These are phyloP conservation scores for Penicillium sp. DNA, from an alignment of 2,329 filamentous ascomycete species.

Conservation along the genomic window DNA sequence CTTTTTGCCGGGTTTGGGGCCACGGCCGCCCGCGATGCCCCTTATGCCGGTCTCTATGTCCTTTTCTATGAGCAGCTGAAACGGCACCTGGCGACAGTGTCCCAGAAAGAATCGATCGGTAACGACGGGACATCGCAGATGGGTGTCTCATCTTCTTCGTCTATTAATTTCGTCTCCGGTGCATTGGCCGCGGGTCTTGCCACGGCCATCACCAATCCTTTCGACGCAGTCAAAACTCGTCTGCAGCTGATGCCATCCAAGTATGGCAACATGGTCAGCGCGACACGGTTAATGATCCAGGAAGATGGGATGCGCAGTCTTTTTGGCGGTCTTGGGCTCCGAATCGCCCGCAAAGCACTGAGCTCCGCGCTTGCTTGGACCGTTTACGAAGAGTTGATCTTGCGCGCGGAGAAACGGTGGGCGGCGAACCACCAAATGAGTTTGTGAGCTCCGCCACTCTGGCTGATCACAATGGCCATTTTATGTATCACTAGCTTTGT, in stretches of 20 bases:
- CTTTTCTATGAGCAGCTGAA: slow-evolving; percentile 72
- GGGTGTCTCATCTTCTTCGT: slow-evolving; percentile 34
- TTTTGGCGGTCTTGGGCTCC: slow-evolving; percentile 76
- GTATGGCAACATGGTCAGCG: slow-evolving; percentile 78
- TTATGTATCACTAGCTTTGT: slow-evolving; percentile 17
- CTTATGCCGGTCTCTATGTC: slow-evolving; percentile 91
- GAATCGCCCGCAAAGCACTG: slow-evolving; percentile 85
- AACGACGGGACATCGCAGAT: slow-evolving; percentile 17
- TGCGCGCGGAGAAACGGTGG: slow-evolving; percentile 56
- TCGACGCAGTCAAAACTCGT: slow-evolving; percentile 92
- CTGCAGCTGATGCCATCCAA: slow-evolving; percentile 80
- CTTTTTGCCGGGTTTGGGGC: slow-evolving; percentile 94
- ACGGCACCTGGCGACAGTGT: slow-evolving; percentile 28
- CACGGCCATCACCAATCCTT: slow-evolving; percentile 88
- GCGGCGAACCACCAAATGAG: slow-evolving; percentile 25
- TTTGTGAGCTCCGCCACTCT: slow-evolving; percentile 16
- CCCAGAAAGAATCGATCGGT: slow-evolving; percentile 8
- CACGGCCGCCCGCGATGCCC: slow-evolving; percentile 88
- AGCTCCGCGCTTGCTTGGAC: slow-evolving; percentile 97
- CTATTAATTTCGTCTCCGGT: slow-evolving; percentile 80
- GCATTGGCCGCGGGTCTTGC: slow-evolving; percentile 74
- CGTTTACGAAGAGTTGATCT: slow-evolving; percentile 86
- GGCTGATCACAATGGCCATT: no score
- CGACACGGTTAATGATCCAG: slow-evolving; percentile 67
- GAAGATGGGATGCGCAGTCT: slow-evolving; percentile 76